phyloP scores from a whole-genome alignment of 2,329 filamentous ascomycete genomes.

The Diaporthe nobilis region DNA sequence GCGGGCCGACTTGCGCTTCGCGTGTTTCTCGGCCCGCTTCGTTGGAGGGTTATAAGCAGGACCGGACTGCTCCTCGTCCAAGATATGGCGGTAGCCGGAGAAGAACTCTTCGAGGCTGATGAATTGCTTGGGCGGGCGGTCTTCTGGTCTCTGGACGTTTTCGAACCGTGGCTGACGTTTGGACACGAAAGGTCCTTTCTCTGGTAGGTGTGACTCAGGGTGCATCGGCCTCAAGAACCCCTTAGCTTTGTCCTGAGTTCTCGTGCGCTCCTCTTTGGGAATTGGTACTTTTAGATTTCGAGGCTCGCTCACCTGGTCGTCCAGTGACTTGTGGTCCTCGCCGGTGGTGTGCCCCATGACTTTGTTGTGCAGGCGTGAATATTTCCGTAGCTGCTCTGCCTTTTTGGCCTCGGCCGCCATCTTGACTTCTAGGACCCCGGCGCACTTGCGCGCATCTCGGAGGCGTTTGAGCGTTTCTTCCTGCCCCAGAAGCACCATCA shows the following conservation, averaged over 20 bases:
- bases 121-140: not conserved
- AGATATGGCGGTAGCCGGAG: slow-evolving; percentile 11
- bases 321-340: too few relatives aligned
- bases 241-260: slow-evolving; percentile 1
- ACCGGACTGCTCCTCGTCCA: not conserved
- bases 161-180: not conserved
- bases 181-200: slow-evolving; percentile 28
- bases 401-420: not conserved
- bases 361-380: not conserved
- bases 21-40: not conserved
- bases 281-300: slow-evolving; percentile 21
- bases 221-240: slow-evolving; percentile 18
- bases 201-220: not conserved
- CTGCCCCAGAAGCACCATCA: slow-evolving; percentile 50
- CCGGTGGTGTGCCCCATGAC: not conserved
- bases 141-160: not conserved
- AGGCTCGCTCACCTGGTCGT: slow-evolving; percentile 6
- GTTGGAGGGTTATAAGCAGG: not conserved
- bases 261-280: not conserved
- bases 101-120: slow-evolving; percentile 21
- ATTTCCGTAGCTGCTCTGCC: not conserved
- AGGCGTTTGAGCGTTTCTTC: slow-evolving; percentile 49
- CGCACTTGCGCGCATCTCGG: slow-evolving; percentile 26
- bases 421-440: slow-evolving; percentile 3
- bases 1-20: not conserved